A percentile compares a stretch with the other conserved stretches of the same genome.
Conservation (phyloP, 1,284 basidiomycete genomes). For the Kwoniella shivajii region DNA sequence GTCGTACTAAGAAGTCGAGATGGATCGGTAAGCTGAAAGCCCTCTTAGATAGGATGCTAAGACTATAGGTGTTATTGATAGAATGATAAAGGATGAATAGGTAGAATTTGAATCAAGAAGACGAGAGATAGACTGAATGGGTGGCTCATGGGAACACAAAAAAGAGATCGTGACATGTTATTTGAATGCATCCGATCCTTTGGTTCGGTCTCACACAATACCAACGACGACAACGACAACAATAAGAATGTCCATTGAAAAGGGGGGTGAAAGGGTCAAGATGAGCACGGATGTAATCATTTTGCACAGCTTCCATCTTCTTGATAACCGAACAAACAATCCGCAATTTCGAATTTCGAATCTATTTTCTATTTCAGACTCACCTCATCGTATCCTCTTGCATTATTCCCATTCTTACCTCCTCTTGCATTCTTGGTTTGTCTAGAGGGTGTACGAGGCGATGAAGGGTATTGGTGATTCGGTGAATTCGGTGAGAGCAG, state of each 20-base stretch:
- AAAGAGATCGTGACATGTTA: neutral
- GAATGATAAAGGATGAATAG: neutral
- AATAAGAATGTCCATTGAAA: too few relatives aligned
- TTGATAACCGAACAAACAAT: neutral
- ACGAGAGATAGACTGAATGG: too few relatives aligned
- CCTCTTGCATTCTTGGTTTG: neutral
- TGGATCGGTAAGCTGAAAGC: too few relatives aligned
- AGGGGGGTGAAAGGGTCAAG: too few relatives aligned
- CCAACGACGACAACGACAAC: too few relatives aligned
- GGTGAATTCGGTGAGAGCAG: neutral
- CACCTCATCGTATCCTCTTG: slow-evolving; percentile 13
- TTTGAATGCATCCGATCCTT: neutral
- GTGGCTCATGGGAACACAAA: neutral
- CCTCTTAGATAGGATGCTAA: neutral
- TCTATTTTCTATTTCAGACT: too few relatives aligned
- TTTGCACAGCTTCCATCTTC: neutral
- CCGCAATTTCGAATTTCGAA: too few relatives aligned
- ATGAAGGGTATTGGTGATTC: slow-evolving; percentile 5
- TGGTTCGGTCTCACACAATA: too few relatives aligned
- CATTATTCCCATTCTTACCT: neutral
- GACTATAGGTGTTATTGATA: neutral
- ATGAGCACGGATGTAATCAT: too few relatives aligned
- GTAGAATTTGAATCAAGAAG: too few relatives aligned
- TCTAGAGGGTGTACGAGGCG: slow-evolving; percentile 5
- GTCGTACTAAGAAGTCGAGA: slow-evolving; percentile 20